phyloP scores from a whole-genome alignment of 2,329 filamentous ascomycete species.

The Apiospora malaysiana region DNA sequence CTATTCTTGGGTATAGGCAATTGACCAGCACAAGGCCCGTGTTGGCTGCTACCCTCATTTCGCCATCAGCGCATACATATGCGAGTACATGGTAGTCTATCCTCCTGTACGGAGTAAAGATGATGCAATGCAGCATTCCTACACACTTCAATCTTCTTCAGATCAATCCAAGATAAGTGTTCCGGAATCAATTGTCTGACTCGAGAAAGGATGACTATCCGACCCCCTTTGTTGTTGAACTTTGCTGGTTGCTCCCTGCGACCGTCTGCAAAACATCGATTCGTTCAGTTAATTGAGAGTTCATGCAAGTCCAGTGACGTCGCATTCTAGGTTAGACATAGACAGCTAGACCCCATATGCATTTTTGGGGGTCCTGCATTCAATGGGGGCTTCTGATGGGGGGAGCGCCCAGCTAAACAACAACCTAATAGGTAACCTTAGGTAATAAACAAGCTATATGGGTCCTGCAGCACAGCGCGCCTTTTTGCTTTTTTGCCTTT shows the following conservation, averaged over 20 bases:
- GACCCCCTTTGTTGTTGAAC: background rate
- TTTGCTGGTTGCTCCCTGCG: slow-evolving; percentile 1
- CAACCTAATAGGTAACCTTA: too few species aligned
- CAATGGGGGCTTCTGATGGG: background rate
- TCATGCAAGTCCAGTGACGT: slow-evolving; percentile 15
- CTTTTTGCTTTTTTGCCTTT: background rate
- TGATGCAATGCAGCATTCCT: background rate
- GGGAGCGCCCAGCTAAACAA: background rate
- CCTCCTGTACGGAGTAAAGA: background rate
- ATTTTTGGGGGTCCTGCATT: slow-evolving; percentile 15
- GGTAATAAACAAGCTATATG: too few species aligned
- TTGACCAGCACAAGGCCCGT: background rate
- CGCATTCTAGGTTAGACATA: too few species aligned
- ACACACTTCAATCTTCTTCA: background rate
- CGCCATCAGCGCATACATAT: background rate
- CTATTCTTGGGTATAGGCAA: slow-evolving; percentile 3
- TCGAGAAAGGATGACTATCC: background rate
- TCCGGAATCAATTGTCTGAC: background rate
- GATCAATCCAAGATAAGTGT: background rate
- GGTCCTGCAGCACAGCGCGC: slow-evolving; percentile 2
- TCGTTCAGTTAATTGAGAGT: background rate
- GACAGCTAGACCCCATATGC: background rate
- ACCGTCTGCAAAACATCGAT: slow-evolving; percentile 4
- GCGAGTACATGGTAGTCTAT: background rate
- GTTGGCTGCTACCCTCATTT: slow-evolving; percentile 7